A percentile compares a stretch with the other conserved stretches of the same genome.
phyloP scores from a whole-genome alignment of 768 basidiomycete genomes.

The Macrolepiota albuminosa region DNA sequence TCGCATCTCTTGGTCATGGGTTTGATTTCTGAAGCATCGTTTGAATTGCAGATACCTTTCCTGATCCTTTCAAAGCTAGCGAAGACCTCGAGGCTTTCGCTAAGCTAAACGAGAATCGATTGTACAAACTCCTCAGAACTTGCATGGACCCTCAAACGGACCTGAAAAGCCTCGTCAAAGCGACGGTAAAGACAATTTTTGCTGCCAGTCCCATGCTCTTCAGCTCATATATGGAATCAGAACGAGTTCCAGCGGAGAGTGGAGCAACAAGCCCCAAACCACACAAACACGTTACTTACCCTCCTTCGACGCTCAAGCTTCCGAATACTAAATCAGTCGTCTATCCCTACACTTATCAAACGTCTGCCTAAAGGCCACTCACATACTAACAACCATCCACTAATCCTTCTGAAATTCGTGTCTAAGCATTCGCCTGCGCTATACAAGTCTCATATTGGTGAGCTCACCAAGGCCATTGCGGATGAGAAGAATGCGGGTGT shows the following conservation, averaged over 20 bases:
- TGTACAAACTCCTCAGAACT: constrained; percentile 80
- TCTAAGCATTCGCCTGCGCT: constrained; percentile 75
- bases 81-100: constrained; percentile 85
- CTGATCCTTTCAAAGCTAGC: constrained; percentile 67
- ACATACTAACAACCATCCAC: constrained; percentile 40
- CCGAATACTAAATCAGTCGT: constrained; percentile 79
- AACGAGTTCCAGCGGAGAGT: constrained; percentile 75
- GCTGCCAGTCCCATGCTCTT: neutral
- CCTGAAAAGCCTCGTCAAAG: constrained; percentile 73
- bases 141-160: constrained; percentile 84
- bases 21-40: neutral
- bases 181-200: constrained; percentile 42
- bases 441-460: constrained; percentile 68
- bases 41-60: constrained; percentile 39
- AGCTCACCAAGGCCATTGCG: constrained; percentile 68
- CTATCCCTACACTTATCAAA: constrained; percentile 76
- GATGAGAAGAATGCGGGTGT: constrained; percentile 53
- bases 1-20: constrained; percentile 7
- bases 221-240: constrained; percentile 27
- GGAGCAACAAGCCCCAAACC: constrained; percentile 60
- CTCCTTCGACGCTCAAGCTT: constrained; percentile 69
- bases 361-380: constrained; percentile 49
- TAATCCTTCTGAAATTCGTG: constrained; percentile 49
- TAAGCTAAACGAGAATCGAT: constrained; percentile 75
- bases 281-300: constrained; percentile 61